Evolutionary conservation across 2,329 filamentous ascomycete species (phyloP), one percentile per base, ranked within the genome.

Genomic region (Hortaea sp.): DNA sequence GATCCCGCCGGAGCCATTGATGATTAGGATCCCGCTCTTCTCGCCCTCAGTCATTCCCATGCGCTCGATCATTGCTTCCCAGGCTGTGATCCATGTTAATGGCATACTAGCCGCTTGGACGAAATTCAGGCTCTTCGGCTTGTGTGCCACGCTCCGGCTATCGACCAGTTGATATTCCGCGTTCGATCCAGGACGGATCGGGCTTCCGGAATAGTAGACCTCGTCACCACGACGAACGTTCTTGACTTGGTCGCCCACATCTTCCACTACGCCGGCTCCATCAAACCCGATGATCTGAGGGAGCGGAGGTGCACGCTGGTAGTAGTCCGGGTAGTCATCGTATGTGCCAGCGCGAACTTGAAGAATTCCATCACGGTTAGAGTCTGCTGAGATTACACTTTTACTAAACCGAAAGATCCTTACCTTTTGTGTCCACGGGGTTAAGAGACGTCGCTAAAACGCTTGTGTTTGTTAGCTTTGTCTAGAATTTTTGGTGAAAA

Each of bases 1-100:
- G 29, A 73, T 67, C 6, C 60, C 71, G 29, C 70, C 70, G 2
- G 65, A 63, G 1, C 70, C 70, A 47, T 73, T 73, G 52, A 72
- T 64, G 48, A 73, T 72, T 20, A 74, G 48, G 9, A 71, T 56
- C 12, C 57, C 64, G 28, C 63, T 60, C n/a, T 64, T 51, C 46
- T 69, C 66, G 2, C 58, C 60, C 41, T 63, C 55, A 12, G 54
- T 43, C 28, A 69, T 63, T 41, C 74, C 66, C 45, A 71, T 56
- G 13, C 67, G 58, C 49, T 72, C 68, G 2, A 69, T 62, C 20
- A 73, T 60, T 4, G 68, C 60, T 53, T 72, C 64, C 48, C 64
- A 71, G 2, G 69, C 69, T 1, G 69, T 72, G 12, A 66, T 62
- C 52, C 63, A 71, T 0, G 68, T 70, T 47, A 73, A 46, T 4